Conservation (phyloP, 2,329 filamentous ascomycete genomes). For the Falciphora oryzae region DNA sequence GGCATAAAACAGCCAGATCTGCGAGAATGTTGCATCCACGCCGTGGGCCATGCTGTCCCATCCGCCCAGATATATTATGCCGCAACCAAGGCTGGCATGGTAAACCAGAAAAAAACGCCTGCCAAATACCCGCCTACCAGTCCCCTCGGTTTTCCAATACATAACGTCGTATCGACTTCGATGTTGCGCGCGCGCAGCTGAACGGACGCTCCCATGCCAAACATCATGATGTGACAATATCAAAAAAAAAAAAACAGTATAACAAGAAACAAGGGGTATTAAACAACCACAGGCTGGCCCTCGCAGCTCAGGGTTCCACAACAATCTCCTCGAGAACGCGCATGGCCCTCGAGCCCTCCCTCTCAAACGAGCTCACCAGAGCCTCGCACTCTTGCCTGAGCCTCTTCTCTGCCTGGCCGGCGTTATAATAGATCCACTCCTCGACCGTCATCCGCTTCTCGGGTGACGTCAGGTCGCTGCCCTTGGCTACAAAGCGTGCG, state of each 20-base stretch:
- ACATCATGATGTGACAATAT: not conserved
- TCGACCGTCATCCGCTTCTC: slow-evolving; percentile 92
- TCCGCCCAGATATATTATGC: not conserved
- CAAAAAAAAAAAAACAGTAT: not conserved
- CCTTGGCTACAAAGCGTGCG: slow-evolving; percentile 42
- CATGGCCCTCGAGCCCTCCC: slow-evolving; percentile 74
- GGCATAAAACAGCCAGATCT: not conserved
- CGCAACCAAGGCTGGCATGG: not conserved
- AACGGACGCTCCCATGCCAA: not conserved
- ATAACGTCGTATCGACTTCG: not conserved
- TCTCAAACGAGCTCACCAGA: slow-evolving; percentile 78
- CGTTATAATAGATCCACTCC: slow-evolving; percentile 84
- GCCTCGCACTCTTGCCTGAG: slow-evolving; percentile 76
- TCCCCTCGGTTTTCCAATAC: not conserved
- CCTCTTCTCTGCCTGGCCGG: slow-evolving; percentile 70
- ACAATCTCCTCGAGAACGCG: slow-evolving; percentile 68
- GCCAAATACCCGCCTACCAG: slow-evolving; percentile 21
- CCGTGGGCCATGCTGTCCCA: not conserved
- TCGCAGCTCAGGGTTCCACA: slow-evolving; percentile 31
- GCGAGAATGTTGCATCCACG: not conserved
- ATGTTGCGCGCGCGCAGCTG: not conserved
- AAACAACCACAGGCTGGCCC: not conserved
- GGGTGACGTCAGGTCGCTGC: slow-evolving; percentile 59
- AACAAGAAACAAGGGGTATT: not conserved
- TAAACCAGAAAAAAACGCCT: not conserved